Conservation (phyloP, 495 filamentous ascomycete species). For the Cercophora scortea region DNA sequence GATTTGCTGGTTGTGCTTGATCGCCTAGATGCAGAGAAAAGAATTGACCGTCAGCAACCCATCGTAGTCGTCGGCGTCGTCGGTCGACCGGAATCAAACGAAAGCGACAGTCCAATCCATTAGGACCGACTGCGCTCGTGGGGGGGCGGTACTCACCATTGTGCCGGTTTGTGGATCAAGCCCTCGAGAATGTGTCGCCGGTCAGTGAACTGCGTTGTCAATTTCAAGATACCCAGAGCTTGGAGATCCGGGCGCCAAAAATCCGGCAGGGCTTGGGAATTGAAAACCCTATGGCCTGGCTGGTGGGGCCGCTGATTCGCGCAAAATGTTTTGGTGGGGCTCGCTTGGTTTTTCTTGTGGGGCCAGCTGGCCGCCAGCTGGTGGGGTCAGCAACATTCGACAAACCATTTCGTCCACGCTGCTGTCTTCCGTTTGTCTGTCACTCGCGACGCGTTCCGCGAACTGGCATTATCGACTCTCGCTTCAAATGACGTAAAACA, state of each 20-base stretch:
- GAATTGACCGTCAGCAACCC: slow-evolving; percentile 12
- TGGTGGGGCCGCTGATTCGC: slow-evolving; percentile 24
- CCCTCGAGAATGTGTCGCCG: slow-evolving; percentile 24
- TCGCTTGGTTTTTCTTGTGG: neutral
- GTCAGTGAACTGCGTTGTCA: slow-evolving; percentile 20
- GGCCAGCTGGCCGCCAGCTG: slow-evolving; percentile 3
- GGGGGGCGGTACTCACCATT: slow-evolving; percentile 20
- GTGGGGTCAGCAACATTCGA: neutral
- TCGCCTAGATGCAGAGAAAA: slow-evolving; percentile 47
- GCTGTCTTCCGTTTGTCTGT: neutral
- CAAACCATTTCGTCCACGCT: neutral
- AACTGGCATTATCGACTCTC: neutral
- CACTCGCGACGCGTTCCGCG: too few species aligned
- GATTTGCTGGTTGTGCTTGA: slow-evolving; percentile 99
- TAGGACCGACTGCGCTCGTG: neutral
- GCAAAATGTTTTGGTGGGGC: slow-evolving; percentile 11
- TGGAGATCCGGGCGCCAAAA: slow-evolving; percentile 26
- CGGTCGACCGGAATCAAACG: neutral
- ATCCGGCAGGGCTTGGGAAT: slow-evolving; percentile 43
- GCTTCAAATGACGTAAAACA: too few species aligned
- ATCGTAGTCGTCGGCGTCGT: slow-evolving; percentile 1
- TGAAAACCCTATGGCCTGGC: slow-evolving; percentile 34
- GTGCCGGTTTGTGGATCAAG: slow-evolving; percentile 31
- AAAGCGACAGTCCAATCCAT: neutral
- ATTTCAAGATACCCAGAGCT: slow-evolving; percentile 26